Evolutionary conservation across 129 eudicot species (phyloP), one percentile per base, ranked within the genome.

Genomic region (Rutidosis leptorrhynchoides): DNA sequence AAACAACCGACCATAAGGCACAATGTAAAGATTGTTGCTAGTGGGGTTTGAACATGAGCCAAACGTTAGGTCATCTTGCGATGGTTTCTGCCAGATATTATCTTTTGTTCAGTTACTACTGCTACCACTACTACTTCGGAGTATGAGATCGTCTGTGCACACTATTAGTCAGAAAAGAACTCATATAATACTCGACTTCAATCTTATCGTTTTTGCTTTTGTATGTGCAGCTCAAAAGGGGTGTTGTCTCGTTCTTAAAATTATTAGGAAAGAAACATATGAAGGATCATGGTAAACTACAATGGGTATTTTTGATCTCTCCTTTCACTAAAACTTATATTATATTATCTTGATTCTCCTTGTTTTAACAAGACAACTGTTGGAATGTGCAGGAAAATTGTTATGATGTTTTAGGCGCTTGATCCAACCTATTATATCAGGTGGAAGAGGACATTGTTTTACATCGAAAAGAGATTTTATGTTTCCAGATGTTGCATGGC

Each of bases 151-250:
- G 52, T 45, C 19, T 45, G 21, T 48, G 4, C 9, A 5, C 54
- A n/a, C 6, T 19, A 2, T 48, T 5, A n/a, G 1, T n/a, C 23
- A 16, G 7, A 0, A 48, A 48, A 48, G 23, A 48, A 43, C 57
- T 74, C 59, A 46, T 10, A 27, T 22, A 8, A 58, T 59, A 56
- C 45, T 32, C 8, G 19, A 58, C 20, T 58, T 48, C 32, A n/a
- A 48, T 17, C 30, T 43, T 56, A 29, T 45, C 27, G 23, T 74
- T n/a, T 37, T 74, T 42, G 68, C 45, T 67, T 46, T 74, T 40
- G 22, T 60, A 52, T 75, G 26, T 78, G 82, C 86, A 85, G 96
- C 82, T 85, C 96, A 21, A 89, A 89, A 75, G 96, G 96, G 40
- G 96, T 85, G 45, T 78, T 89, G 35, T 85, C 96, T 3, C 87